These are phyloP conservation scores for Aspergillus jensenii DNA, from an alignment of 2,329 filamentous ascomycete genomes.

Conservation along the genomic window DNA sequence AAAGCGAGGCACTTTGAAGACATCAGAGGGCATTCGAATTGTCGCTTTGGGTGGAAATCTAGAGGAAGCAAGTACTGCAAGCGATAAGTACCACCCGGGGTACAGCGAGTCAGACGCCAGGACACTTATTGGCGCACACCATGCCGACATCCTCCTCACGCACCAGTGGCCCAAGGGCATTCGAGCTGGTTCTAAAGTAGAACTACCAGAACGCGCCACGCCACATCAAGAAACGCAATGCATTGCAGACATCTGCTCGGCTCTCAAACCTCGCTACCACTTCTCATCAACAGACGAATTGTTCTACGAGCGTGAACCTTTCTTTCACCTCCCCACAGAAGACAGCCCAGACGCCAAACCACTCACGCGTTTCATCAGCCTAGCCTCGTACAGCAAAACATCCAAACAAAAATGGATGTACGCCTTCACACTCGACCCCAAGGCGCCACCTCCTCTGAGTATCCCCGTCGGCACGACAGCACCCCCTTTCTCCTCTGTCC, in stretches of 20 bases:
- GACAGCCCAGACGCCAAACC: conserved; percentile 56
- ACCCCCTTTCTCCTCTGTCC: conserved; percentile 59
- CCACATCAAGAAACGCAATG: conserved; percentile 60
- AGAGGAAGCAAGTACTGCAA: conserved; percentile 45
- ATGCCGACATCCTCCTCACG: conserved; percentile 83
- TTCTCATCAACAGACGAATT: conserved; percentile 69
- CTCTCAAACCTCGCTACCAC: conserved; percentile 89
- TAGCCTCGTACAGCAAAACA: conserved; percentile 74
- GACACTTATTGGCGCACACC: conserved; percentile 71
- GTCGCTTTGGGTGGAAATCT: conserved; percentile 78
- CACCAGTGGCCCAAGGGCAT: conserved; percentile 79
- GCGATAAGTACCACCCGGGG: conserved; percentile 69
- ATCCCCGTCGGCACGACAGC: conserved; percentile 71
- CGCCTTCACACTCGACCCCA: conserved; percentile 67
- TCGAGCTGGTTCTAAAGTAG: conserved; percentile 65
- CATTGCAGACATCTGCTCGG: conserved; percentile 73
- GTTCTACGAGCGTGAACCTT: conserved; percentile 91
- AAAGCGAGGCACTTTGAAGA: conserved; percentile 84
- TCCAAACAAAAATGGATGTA: conserved; percentile 67
- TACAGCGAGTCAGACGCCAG: conserved; percentile 78
- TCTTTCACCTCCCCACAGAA: conserved; percentile 65
- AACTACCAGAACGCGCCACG: conserved; percentile 55
- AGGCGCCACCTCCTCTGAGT: conserved; percentile 58
- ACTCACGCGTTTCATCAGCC: conserved; percentile 85
- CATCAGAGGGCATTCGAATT: conserved; percentile 82